Evolutionary conservation across 2,329 filamentous ascomycete genomes (phyloP), one percentile per base, ranked within the genome.

Genomic region (Byssothecium circinans): DNA sequence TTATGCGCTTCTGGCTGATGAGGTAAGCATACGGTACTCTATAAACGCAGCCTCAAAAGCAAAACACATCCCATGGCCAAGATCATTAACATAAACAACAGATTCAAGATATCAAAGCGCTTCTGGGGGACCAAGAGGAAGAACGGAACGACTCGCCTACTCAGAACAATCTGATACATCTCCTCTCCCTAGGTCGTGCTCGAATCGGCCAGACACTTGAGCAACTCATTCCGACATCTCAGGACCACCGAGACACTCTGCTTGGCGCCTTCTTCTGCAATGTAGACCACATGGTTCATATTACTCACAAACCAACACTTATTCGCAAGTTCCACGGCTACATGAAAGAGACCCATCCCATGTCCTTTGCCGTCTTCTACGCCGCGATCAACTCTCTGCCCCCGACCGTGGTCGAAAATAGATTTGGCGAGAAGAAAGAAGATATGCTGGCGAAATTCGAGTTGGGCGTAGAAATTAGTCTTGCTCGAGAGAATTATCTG

Each of bases 31-130:
- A 39, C 11, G 2, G 6, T 18, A 8, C 20, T 19, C 20, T 33
- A 23, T 20, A n/a, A 37, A 15, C 34, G 15, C 38, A 14, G 23
- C 5, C 10, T 25, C 6, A 2, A 18, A 10, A 11, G 12, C 15
- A 37, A 37, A 38, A 27, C 2, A 8, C 20, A 7, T 40, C 22
- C 4, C 10, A 25, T 25, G 4, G 15, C 25, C 11, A 29, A 18
- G 6, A 23, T 18, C 43, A n/a, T 45, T 39, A 7, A 48, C 34
- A 1, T 8, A 27, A 7, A 4, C 7, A 10, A 29, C 33, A 71
- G 68, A 69, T 71, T 8, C 67, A 70, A 58, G 68, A 71, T 42
- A 71, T 71, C 43, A 71, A 70, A 46, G 67, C 67, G 7, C 51
- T 71, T 8, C 50, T 71, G 12, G 63, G 65, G 7, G 64, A 67